A percentile compares a stretch with the other conserved stretches of the same genome.
Evolutionary conservation across 2,329 filamentous ascomycete species (phyloP).

Genomic region (Apiospora aurea): DNA sequence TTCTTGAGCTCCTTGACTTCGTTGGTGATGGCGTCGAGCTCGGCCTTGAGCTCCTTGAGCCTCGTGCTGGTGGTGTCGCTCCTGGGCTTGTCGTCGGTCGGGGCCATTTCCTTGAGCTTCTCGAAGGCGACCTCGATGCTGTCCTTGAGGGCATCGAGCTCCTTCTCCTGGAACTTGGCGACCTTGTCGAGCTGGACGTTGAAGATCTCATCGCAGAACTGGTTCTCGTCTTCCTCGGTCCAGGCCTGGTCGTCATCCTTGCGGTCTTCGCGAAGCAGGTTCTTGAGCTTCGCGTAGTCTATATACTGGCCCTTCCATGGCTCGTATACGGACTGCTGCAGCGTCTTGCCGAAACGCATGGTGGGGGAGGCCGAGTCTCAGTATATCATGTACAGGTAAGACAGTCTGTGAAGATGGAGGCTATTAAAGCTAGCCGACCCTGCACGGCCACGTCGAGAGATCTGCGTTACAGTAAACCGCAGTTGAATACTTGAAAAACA

Average conservation of each 20-base stretch:
- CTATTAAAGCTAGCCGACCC: neutral
- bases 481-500: neutral
- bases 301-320: conserved; percentile 96
- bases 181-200: conserved; percentile 97
- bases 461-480: neutral
- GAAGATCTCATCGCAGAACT: conserved; percentile 93
- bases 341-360: conserved; percentile 94
- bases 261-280: conserved; percentile 80
- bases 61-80: conserved; percentile 56
- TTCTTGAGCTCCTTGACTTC: conserved; percentile 93
- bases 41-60: conserved; percentile 75
- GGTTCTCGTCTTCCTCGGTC: conserved; percentile 93
- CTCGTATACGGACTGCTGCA: conserved; percentile 78
- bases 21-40: conserved; percentile 87
- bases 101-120: conserved; percentile 82
- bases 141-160: conserved; percentile 65
- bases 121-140: conserved; percentile 65
- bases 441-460: neutral
- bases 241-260: conserved; percentile 72
- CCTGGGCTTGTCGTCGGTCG: conserved; percentile 65
- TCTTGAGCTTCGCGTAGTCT: conserved; percentile 93
- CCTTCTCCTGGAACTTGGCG: conserved; percentile 83
- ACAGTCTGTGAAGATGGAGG: neutral
- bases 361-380: neutral
- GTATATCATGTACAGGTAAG: conserved; percentile 4